phyloP scores from a whole-genome alignment of 257 asterid species.

The Misopates orontium region DNA sequence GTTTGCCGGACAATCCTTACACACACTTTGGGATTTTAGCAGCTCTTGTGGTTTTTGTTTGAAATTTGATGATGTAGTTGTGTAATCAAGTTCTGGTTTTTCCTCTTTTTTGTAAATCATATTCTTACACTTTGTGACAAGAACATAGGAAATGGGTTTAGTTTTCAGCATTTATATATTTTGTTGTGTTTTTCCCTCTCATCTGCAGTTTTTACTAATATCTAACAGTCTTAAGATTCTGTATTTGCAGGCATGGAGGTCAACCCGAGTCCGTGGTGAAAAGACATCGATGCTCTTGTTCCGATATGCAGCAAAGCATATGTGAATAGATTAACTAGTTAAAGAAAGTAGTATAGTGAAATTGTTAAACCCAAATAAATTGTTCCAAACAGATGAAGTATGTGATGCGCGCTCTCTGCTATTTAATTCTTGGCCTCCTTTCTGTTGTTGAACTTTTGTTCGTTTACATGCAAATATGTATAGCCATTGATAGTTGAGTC shows the following conservation, averaged over 20 bases:
- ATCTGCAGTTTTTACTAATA: neutral
- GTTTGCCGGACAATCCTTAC: neutral
- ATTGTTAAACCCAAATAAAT: slow-evolving; percentile 11
- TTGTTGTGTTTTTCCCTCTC: neutral
- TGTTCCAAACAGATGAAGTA: neutral
- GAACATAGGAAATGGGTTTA: no score
- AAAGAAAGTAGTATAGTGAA: neutral
- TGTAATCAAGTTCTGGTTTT: no score
- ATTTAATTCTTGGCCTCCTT: no score
- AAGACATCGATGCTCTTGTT: neutral
- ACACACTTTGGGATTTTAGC: neutral
- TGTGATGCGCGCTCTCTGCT: neutral
- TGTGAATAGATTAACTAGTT: slow-evolving; percentile 14
- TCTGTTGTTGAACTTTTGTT: no score
- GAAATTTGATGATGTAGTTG: neutral
- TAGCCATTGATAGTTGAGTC: no score
- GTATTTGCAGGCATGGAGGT: slow-evolving; percentile 25
- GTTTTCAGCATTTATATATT: neutral
- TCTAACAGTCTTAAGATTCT: slow-evolving; percentile 3
- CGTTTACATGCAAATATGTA: no score
- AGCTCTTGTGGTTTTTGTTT: neutral
- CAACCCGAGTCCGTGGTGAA: slow-evolving; percentile 4
- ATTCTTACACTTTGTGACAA: no score
- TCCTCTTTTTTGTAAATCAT: no score
- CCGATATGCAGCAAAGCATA: slow-evolving; percentile 7